These are phyloP conservation scores for Leishmania mexicana DNA, from an alignment of 208 protist genomes.

Conservation along the genomic window DNA sequence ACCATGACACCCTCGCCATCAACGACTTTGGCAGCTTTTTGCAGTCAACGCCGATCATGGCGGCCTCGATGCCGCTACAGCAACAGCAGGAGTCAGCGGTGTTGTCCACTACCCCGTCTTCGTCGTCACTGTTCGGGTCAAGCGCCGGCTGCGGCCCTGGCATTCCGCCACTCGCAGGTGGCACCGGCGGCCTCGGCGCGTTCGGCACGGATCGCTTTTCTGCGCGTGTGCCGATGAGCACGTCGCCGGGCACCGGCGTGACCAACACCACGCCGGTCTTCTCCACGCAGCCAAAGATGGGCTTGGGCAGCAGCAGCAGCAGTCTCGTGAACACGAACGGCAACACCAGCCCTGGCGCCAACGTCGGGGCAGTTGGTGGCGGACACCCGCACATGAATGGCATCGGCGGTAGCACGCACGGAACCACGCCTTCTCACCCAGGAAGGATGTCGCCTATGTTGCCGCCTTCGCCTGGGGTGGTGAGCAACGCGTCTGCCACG, in stretches of 20 bases:
- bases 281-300: constrained; percentile 41
- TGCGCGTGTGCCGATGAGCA: constrained; percentile 14
- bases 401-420: not conserved
- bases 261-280: constrained; percentile 35
- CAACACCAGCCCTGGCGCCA: constrained; percentile 4
- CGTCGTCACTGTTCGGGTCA: constrained; percentile 8
- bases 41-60: constrained; percentile 14
- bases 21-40: constrained; percentile 74
- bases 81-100: constrained; percentile 8
- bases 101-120: not conserved
- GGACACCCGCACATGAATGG: constrained; percentile 22
- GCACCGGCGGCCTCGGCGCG: constrained; percentile 9
- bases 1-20: constrained; percentile 72
- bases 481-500: constrained; percentile 20
- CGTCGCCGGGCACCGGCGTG: constrained; percentile 3
- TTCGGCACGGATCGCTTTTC: constrained; percentile 28
- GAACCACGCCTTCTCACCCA: constrained; percentile 14
- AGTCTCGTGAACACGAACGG: constrained; percentile 7
- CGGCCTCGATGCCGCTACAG: not conserved
- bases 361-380: not conserved
- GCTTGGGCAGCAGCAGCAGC: constrained; percentile 7
- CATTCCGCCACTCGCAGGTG: constrained; percentile 7
- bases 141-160: constrained; percentile 6
- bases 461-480: constrained; percentile 28
- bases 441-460: constrained; percentile 28